Evolutionary conservation across 148 eudicot species (phyloP), one percentile per base, ranked within the genome.

Genomic region (Rhododendron kiyosumense): DNA sequence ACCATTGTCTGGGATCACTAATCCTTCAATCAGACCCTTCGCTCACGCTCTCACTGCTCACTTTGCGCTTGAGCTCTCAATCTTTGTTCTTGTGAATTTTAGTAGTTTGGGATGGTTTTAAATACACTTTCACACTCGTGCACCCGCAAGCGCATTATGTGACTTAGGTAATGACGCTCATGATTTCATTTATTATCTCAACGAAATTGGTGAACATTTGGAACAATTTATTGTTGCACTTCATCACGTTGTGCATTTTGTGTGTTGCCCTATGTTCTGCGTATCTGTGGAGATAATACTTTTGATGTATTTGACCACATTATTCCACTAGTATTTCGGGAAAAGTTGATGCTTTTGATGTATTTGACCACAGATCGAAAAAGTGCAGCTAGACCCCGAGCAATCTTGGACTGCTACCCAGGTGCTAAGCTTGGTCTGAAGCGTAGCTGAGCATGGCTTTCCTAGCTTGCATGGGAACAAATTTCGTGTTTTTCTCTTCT

Each of bases 381-480:
- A 90, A 84, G 98, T 96, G 75, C 82, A 90, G 87, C 92, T 96
- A 51, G 92, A 92, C 88, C 97, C 99, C 34, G 86, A 88, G 52
- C 92, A 94, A 84, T 92, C 98, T 46, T 96, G 99, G 99, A 91
- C 93, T 18, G 98, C 99, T 10, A 88, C 92, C 61, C 98, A 95
- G 84, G 86, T 83, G 45, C 90, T 96, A 52, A 92, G 88, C 73
- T 69, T 93, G 51, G 91, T 81, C 83, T 94, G 90, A 90, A 85
- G 30, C 67, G 38, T 51, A 54, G 83, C 69, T 41, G 81, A 34
- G 74, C 69, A 82, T 76, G 48, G 65, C 67, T 79, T 38, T 81
- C 61, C 28, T 65, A 69, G 77, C 22, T 49, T 69, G 67, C 67
- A 11, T 26, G 22, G 57, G 8, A 24, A 51, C 36, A 45, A 61